Evolutionary conservation across 2,329 filamentous ascomycete genomes (phyloP).

Genomic region (Ophiocordyceps sinensis): DNA sequence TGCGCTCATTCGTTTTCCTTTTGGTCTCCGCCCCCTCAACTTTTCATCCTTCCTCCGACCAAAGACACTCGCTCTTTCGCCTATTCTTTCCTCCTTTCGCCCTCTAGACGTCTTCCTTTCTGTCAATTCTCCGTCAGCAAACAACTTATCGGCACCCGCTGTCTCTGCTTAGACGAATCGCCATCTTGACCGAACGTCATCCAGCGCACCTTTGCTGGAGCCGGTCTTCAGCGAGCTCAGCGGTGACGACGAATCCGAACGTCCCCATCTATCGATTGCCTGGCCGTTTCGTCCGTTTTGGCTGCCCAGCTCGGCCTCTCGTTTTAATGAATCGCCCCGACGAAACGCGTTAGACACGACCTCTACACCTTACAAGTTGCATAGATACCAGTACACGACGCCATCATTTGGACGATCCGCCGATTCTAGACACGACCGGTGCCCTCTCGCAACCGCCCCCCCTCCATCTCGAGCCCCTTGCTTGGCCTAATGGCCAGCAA

Average conservation of each 20-base stretch:
- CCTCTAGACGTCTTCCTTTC: background rate
- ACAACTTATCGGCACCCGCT: background rate
- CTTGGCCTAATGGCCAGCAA: slow-evolving; percentile 5
- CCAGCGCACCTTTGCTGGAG: slow-evolving; percentile 3
- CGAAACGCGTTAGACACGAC: background rate
- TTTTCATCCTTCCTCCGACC: too few relatives aligned
- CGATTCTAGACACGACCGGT: background rate
- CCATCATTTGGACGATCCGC: background rate
- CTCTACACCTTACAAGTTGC: too few relatives aligned
- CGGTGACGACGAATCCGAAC: background rate
- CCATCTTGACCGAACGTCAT: too few relatives aligned
- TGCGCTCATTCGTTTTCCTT: too few relatives aligned
- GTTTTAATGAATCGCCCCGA: background rate
- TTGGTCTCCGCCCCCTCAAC: too few relatives aligned
- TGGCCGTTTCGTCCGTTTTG: too few relatives aligned
- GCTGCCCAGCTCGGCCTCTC: background rate
- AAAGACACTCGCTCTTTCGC: background rate
- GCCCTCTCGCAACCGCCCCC: background rate
- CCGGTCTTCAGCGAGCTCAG: slow-evolving; percentile 6
- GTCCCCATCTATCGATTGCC: background rate
- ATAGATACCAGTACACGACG: background rate
- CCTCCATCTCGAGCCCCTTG: background rate
- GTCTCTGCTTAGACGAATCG: background rate
- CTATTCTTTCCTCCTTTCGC: too few relatives aligned
- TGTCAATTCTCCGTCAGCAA: too few relatives aligned